These are phyloP conservation scores for Chlorella sp. DNA, from an alignment of 139 green algal genomes.

Conservation along the genomic window DNA sequence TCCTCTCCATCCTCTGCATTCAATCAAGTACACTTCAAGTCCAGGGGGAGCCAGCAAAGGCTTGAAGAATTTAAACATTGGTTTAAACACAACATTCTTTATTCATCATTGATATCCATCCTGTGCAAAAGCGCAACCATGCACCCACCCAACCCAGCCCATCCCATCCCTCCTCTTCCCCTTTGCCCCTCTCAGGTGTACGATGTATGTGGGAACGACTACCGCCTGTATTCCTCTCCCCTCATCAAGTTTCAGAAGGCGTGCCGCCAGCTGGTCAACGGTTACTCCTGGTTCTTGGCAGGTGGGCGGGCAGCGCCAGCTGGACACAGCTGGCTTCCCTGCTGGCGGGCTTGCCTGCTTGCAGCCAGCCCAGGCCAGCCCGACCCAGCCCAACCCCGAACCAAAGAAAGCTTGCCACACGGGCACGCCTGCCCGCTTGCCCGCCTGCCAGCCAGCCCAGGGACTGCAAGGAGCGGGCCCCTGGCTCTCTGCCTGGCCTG, in stretches of 20 bases:
- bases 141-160: not conserved
- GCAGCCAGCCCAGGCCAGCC: too few species aligned
- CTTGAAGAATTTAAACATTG: too few species aligned
- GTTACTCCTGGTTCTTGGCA: constrained; percentile 10
- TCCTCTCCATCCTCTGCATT: too few species aligned
- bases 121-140: not conserved
- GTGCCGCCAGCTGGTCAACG: not conserved
- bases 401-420: too few species aligned
- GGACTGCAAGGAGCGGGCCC: too few species aligned
- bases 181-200: not conserved
- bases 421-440: too few species aligned
- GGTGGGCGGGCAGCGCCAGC: not conserved
- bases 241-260: constrained; percentile 31
- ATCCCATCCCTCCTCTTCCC: not conserved
- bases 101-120: too few species aligned
- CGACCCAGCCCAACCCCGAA: too few species aligned
- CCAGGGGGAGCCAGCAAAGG: too few species aligned
- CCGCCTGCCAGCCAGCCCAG: too few species aligned
- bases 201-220: constrained; percentile 7
- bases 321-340: not conserved
- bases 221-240: constrained; percentile 18
- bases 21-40: too few species aligned
- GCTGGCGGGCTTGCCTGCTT: not conserved
- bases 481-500: not conserved
- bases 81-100: too few species aligned